These are phyloP conservation scores for Citrullus amarus DNA, from an alignment of 306 rosid genomes.

Conservation along the genomic window DNA sequence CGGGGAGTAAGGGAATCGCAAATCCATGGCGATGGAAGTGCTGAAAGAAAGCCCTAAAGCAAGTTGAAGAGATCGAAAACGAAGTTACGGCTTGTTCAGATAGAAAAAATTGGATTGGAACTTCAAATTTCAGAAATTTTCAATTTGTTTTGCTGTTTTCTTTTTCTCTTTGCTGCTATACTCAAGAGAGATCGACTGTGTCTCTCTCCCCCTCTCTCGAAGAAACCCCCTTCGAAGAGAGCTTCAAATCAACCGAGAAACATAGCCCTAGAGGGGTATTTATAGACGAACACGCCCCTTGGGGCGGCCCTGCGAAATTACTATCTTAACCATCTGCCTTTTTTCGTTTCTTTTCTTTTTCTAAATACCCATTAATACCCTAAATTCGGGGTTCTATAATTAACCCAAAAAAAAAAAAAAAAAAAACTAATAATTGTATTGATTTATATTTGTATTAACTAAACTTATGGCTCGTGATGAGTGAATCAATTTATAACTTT, in stretches of 20 bases:
- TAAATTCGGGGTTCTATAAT: too few species aligned
- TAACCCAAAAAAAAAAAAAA: too few species aligned
- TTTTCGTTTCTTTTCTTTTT: too few species aligned
- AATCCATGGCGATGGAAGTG: constrained; percentile 60
- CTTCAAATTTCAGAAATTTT: background rate
- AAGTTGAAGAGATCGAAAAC: constrained; percentile 10
- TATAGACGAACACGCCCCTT: constrained; percentile 30
- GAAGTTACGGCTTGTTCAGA: background rate
- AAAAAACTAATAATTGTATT: too few species aligned
- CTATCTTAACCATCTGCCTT: background rate
- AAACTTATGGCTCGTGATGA: too few species aligned
- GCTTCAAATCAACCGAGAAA: rapidly evolving
- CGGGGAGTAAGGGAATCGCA: constrained; percentile 89
- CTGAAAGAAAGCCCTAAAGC: constrained; percentile 19
- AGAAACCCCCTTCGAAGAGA: constrained; percentile 18
- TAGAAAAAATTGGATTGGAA: background rate
- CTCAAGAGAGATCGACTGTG: constrained; percentile 12
- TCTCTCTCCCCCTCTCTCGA: background rate
- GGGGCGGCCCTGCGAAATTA: background rate
- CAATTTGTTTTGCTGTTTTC: background rate
- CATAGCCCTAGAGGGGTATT: constrained; percentile 10
- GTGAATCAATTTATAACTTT: too few species aligned
- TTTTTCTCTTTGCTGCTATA: background rate
- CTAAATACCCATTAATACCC: too few species aligned
- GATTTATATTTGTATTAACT: too few species aligned